phyloP scores from a whole-genome alignment of 805 yeast species.

The Geotrichum ghanense region DNA sequence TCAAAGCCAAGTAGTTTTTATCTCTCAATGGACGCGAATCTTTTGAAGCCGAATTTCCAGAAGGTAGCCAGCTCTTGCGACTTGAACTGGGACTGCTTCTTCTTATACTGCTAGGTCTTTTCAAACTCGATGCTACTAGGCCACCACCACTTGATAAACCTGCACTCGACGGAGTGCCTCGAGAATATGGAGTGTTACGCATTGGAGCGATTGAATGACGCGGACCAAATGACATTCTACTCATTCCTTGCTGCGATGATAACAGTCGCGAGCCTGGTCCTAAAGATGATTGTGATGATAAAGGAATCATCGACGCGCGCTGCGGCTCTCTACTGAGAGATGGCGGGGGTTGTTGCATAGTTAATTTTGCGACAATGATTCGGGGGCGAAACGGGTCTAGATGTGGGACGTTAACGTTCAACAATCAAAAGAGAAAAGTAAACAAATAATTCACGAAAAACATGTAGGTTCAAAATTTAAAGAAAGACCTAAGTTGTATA shows the following conservation, averaged over 20 bases:
- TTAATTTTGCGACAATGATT: too few species aligned
- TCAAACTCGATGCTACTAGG: background rate
- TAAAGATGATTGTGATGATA: background rate
- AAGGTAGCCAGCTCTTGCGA: background rate
- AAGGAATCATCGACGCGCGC: background rate
- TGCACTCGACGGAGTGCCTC: background rate
- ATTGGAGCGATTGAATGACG: background rate
- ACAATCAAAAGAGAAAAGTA: too few species aligned
- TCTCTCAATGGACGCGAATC: constrained; percentile 79
- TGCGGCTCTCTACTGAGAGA: background rate
- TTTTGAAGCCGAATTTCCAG: constrained; percentile 6
- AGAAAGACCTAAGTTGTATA: too few species aligned
- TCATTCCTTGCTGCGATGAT: background rate
- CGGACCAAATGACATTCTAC: background rate
- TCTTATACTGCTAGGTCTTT: background rate
- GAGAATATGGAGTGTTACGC: background rate
- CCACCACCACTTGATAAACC: background rate
- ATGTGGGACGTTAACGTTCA: too few species aligned
- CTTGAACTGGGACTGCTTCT: background rate
- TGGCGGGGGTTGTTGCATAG: constrained; percentile 1
- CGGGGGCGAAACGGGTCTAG: too few species aligned
- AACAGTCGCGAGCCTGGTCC: background rate
- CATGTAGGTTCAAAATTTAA: too few species aligned
- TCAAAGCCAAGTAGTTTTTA: constrained; percentile 47
- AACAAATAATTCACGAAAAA: too few species aligned